Percentiles rank a stretch among this genome's conserved stretches.
Evolutionary conservation across 345 rosid genomes (phyloP).

Genomic region (Clausena lansium): DNA sequence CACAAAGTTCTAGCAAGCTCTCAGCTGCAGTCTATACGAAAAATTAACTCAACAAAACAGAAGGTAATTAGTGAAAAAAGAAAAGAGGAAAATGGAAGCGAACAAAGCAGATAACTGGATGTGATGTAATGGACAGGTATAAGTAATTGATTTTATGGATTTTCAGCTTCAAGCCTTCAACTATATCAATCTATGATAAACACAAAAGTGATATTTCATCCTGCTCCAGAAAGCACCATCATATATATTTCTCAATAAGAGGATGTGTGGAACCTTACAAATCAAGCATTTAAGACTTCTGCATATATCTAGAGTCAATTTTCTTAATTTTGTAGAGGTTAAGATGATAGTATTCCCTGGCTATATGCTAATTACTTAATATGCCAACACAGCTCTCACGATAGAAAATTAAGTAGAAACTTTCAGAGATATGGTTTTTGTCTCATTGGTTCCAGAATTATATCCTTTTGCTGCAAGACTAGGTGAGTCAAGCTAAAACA

Average conservation of each 20-base stretch:
- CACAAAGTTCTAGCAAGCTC: slow-evolving; percentile 32
- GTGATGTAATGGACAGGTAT: not conserved
- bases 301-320: not conserved
- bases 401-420: too few species aligned
- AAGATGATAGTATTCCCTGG: not conserved
- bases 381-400: not conserved
- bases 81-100: not conserved
- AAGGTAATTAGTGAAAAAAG: slow-evolving; percentile 8
- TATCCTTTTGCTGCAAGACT: not conserved
- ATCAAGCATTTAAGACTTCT: not conserved
- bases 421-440: not conserved
- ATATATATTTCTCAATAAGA: not conserved
- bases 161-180: not conserved
- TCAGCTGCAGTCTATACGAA: slow-evolving; percentile 17
- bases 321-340: not conserved
- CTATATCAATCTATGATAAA: not conserved
- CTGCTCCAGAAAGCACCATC: not conserved
- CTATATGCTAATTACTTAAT: not conserved
- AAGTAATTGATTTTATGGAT: not conserved
- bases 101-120: not conserved
- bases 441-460: not conserved
- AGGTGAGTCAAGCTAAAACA: not conserved
- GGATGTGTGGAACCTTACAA: not conserved
- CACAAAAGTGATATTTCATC: not conserved
- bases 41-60: not conserved